Evolutionary conservation across 2,329 filamentous ascomycete species (phyloP).

Genomic region (Calonectria henricotiae): DNA sequence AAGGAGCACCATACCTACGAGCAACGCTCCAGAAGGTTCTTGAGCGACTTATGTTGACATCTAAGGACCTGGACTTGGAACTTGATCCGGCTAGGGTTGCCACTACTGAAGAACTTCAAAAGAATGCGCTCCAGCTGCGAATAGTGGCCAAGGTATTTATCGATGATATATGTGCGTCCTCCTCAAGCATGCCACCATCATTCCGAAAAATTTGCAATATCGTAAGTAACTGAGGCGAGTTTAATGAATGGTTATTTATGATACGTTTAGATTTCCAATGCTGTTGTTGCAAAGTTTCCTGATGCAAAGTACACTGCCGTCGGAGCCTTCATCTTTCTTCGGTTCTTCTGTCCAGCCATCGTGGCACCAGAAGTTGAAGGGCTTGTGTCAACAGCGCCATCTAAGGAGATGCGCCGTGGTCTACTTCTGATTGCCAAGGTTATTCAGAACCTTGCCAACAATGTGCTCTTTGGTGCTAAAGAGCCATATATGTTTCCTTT

Average conservation of each 20-base stretch:
- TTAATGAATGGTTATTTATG: neutral
- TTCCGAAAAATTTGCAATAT: constrained; percentile 80
- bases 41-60: constrained; percentile 77
- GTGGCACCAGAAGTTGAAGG: constrained; percentile 80
- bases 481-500: constrained; percentile 82
- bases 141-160: constrained; percentile 81
- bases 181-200: constrained; percentile 73
- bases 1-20: constrained; percentile 76
- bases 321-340: constrained; percentile 80
- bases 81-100: constrained; percentile 76
- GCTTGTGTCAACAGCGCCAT: constrained; percentile 73
- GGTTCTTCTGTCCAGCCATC: constrained; percentile 82
- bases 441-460: constrained; percentile 81
- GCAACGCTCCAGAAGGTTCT: constrained; percentile 78
- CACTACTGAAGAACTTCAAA: constrained; percentile 75
- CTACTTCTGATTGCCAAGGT: constrained; percentile 80
- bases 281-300: constrained; percentile 76
- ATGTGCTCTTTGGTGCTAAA: constrained; percentile 80
- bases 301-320: constrained; percentile 82
- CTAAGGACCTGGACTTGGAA: constrained; percentile 78
- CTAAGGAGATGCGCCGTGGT: constrained; percentile 79
- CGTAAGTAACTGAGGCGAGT: constrained; percentile 60
- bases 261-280: constrained; percentile 69
- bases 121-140: constrained; percentile 77
- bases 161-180: constrained; percentile 78